phyloP scores from a whole-genome alignment of 2,329 filamentous ascomycete species.

The Penicillium occitanis region DNA sequence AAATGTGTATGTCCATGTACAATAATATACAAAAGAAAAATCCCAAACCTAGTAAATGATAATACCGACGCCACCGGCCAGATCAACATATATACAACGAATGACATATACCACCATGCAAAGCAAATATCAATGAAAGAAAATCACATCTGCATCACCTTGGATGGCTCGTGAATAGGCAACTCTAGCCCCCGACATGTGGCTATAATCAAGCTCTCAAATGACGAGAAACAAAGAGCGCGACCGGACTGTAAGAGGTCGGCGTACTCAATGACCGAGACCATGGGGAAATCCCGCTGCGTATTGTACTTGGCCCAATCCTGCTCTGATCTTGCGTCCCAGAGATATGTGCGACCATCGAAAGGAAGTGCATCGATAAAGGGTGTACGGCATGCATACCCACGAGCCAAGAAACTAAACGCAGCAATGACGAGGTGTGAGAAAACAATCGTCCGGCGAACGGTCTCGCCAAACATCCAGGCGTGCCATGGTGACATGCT shows the following conservation, averaged over 20 bases:
- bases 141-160: conserved; percentile 12
- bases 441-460: conserved; percentile 24
- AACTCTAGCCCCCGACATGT: conserved; percentile 28
- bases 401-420: conserved; percentile 31
- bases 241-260: conserved; percentile 27
- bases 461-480: conserved; percentile 21
- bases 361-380: conserved; percentile 34
- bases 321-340: conserved; percentile 25
- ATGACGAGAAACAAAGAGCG: conserved; percentile 25
- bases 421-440: conserved; percentile 33
- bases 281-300: conserved; percentile 23
- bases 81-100: conserved; percentile 4
- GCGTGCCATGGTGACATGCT: conserved; percentile 25
- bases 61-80: background rate
- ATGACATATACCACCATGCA: conserved; percentile 4
- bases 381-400: conserved; percentile 31
- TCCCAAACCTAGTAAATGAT: background rate
- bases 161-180: conserved; percentile 10
- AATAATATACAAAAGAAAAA: background rate
- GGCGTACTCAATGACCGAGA: conserved; percentile 31
- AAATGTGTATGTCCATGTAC: background rate
- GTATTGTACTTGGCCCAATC: conserved; percentile 15
- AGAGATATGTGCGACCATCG: conserved; percentile 30
- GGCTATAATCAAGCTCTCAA: conserved; percentile 29
- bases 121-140: background rate